These are phyloP conservation scores for Penicillium polonicum DNA, from an alignment of 2,329 filamentous ascomycete genomes.

Conservation along the genomic window DNA sequence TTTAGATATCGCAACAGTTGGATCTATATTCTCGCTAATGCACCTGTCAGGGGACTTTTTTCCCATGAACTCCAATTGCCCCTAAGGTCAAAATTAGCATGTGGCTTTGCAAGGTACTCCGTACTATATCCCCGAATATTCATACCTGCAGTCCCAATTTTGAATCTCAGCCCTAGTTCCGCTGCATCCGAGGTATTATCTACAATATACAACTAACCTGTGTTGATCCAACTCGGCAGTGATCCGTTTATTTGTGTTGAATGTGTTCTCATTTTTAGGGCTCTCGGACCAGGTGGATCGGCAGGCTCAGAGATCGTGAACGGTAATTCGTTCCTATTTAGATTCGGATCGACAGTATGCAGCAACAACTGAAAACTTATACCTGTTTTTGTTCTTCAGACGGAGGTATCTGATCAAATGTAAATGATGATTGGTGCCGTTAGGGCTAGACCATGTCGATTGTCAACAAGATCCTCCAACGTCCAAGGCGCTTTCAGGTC, in stretches of 20 bases:
- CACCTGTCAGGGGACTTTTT: slow-evolving; percentile 4
- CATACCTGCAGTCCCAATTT: neutral
- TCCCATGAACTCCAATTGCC: neutral
- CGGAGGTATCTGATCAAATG: neutral
- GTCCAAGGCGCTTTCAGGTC: neutral
- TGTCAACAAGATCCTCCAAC: neutral
- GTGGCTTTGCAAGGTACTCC: neutral
- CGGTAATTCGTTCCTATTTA: neutral
- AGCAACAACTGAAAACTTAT: neutral
- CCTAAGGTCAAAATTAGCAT: neutral
- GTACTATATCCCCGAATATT: neutral
- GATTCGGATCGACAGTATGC: slow-evolving; percentile 9
- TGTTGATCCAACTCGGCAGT: neutral
- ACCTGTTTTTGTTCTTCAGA: neutral
- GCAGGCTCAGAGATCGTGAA: neutral
- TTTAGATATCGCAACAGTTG: neutral
- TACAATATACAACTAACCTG: neutral
- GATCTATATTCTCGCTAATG: slow-evolving; percentile 8
- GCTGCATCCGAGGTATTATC: neutral
- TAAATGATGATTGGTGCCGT: neutral
- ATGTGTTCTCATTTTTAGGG: slow-evolving; percentile 8
- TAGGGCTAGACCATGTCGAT: neutral
- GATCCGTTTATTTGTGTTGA: neutral
- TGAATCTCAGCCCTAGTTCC: neutral
- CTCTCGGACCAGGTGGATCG: slow-evolving; percentile 5